Base-by-base conservation (phyloP, 495 filamentous ascomycete genomes). In the Aspergillus bridgeri region DNA sequence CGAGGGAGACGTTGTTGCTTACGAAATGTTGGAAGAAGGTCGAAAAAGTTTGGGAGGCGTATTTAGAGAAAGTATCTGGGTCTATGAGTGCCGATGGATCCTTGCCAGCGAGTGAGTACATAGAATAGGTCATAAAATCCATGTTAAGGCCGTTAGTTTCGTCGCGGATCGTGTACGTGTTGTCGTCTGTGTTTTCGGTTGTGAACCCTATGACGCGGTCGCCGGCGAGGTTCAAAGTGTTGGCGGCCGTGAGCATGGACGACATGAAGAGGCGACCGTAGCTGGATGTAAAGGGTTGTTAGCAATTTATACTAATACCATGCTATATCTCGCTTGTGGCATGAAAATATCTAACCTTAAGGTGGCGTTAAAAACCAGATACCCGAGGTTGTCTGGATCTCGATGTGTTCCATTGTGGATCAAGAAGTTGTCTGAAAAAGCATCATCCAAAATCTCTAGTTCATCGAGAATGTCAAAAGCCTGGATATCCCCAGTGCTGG, bases 21-120 rank as follows among this genome's bases (percentile, higher is more conserved):
- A 68, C 69, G 42, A 68, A 75, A 18, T 77, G 69, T 43, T 75
- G 71, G 59, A 77, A 77, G 55, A 75, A 70, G 1, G 65, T 65
- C 0, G 65, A 53, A 61, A 69, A 76, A 3, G 70, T 67, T 15
- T 64, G 58, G 8, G 68, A 58, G 3, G 71, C 63, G 3, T 69
- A 63, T 2, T 43, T 33, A 13, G 47, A 13, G 18, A 66, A 69
- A 9, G 21, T 65, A 3, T 57, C 45, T 17, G 29, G 33, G 22
- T 77, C 58, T 4, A 70, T 53, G 3, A 77, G 61, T 0, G 65
- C 65, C 13, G 51, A 25, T 6, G 65, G 59, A 24, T 73, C 60
- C n/a, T 69, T 62, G 18, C 60, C 47, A 23, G 64, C 69, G 24
- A 71, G 65, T 0, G 58, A 58, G 47, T 69, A 63, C 64, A 74